Base-by-base conservation (phyloP, 345 rosid species). In the Anacardium occidentale region DNA sequence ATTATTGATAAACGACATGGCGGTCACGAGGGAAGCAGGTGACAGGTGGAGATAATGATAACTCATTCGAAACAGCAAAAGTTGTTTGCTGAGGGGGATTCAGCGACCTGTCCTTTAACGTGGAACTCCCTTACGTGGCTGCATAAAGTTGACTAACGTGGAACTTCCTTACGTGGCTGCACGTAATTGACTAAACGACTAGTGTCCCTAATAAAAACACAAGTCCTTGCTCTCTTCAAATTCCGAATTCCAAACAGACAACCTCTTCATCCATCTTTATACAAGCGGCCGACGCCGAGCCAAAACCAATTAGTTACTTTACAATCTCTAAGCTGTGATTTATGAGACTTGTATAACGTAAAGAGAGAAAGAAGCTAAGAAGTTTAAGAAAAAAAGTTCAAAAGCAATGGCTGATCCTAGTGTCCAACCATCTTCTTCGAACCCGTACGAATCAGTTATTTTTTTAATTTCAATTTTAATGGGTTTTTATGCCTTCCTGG, bases 401-500 rank as follows among this genome's bases (percentile, higher is more conserved):
- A 24, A 14, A 34, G 40, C 42, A 47, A 76, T 76, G 79, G 79
- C 74, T 7, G 74, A 63, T 69, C 70, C 69, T 29, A 75, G 59
- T 64, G 57, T 56, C 13, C 48, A 14, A 48, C 73, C 64, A 18
- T 10, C 64, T 10, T 53, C 78, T 53, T 54, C 64, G 1, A 70
- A 75, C 34, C 69, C 74, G 78, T 75, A 32, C 18, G 74, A 21
- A 4, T 32, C 3, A 8, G 15, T 44, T 24, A 11, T 11, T 67
- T 17, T 21, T 57, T 34, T 25, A 37, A 25, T 20, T 11, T 44
- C 26, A 47, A 24, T 4, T 64, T 22, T 22, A 29, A 29, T 1
- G 32, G 32, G 1, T 29, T 21, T 20, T 20, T 21, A 45, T 45
- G 3, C 25, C 9, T 64, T 15, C 50, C n/a, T 47, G 20, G 4